Percentiles rank a stretch among this genome's conserved stretches.
Evolutionary conservation across 768 basidiomycete species (phyloP).

Genomic region (Punctularia strigosozonata): DNA sequence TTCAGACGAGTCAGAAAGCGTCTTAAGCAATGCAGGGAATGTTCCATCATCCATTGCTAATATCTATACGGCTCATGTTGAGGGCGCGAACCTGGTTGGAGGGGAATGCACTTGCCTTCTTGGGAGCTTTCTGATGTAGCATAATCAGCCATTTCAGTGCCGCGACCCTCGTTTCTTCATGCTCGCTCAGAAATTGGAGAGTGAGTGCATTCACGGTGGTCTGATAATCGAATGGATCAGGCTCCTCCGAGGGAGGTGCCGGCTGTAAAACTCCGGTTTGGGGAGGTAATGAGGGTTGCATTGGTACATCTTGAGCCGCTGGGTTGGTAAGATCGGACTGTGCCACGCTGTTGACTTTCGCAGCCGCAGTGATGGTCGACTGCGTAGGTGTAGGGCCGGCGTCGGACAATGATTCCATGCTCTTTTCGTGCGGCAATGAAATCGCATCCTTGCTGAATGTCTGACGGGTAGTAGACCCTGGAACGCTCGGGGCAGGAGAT

Average conservation of each 20-base stretch:
- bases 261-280: too few species aligned
- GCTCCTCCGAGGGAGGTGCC: too few species aligned
- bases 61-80: constrained; percentile 42
- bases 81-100: neutral
- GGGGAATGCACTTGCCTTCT: constrained; percentile 46
- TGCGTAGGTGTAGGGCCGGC: too few species aligned
- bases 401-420: neutral
- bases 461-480: too few species aligned
- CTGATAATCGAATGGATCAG: constrained; percentile 83
- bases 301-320: constrained; percentile 14
- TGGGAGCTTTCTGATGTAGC: constrained; percentile 96
- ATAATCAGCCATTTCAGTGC: constrained; percentile 97
- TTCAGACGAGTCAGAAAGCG: constrained; percentile 91
- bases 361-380: neutral
- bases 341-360: neutral
- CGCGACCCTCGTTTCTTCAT: constrained; percentile 91
- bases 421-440: neutral
- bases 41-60: constrained; percentile 94
- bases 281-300: constrained; percentile 13
- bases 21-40: constrained; percentile 91
- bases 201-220: constrained; percentile 88
- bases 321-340: constrained; percentile 16
- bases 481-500: neutral
- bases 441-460: neutral
- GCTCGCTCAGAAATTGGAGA: constrained; percentile 90